phyloP scores from a whole-genome alignment of 164 flowering plant species.

The Saururus chinensis region DNA sequence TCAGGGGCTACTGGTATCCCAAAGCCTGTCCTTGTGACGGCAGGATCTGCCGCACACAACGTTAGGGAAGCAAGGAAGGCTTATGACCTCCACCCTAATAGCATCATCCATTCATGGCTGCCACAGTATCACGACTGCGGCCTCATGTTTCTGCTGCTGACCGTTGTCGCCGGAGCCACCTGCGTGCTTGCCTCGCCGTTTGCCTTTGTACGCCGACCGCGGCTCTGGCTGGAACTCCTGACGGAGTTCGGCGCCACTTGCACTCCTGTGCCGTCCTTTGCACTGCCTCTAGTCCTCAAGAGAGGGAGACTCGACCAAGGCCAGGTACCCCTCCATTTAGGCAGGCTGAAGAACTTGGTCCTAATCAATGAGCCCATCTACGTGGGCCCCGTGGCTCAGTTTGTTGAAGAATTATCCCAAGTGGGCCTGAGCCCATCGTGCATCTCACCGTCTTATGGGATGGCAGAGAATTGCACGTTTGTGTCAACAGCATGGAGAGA shows the following conservation, averaged over 20 bases:
- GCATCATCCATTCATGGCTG: constrained; percentile 59
- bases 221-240: constrained; percentile 58
- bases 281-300: constrained; percentile 50
- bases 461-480: constrained; percentile 76
- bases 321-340: constrained; percentile 16
- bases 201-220: constrained; percentile 37
- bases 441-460: constrained; percentile 61
- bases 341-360: constrained; percentile 43
- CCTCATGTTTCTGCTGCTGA: constrained; percentile 56
- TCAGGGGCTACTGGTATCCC: constrained; percentile 69
- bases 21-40: constrained; percentile 57
- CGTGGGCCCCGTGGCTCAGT: constrained; percentile 27
- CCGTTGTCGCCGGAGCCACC: constrained; percentile 53
- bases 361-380: constrained; percentile 67
- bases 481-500: constrained; percentile 69
- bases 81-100: constrained; percentile 56
- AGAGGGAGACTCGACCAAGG: constrained; percentile 36
- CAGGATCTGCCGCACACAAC: constrained; percentile 75
- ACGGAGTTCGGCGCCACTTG: constrained; percentile 40
- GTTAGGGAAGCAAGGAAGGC: constrained; percentile 51
- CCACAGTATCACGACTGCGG: constrained; percentile 84
- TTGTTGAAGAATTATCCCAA: constrained; percentile 24
- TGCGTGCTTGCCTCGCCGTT: constrained; percentile 46
- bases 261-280: constrained; percentile 67
- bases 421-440: constrained; percentile 32